A percentile compares a stretch with the other conserved stretches of the same genome.
Conservation (phyloP, 1,284 basidiomycete genomes). For the Trichosporon coremiiforme region DNA sequence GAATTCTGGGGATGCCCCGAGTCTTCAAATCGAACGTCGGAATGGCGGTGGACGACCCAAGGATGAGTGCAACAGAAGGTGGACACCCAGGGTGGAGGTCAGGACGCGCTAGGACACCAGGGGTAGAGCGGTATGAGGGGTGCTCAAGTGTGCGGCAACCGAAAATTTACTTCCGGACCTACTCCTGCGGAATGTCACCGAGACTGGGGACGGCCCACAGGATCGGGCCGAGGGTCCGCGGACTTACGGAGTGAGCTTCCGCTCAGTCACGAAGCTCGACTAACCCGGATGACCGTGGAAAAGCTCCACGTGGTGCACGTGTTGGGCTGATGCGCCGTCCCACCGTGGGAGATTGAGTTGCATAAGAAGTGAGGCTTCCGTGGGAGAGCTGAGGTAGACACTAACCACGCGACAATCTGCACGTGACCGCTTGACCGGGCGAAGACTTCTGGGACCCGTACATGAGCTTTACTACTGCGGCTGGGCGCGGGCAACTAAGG, state of each 20-base stretch:
- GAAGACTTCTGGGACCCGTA: constrained; percentile 11
- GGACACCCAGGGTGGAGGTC: no score
- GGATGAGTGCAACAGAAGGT: no score
- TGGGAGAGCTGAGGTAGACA: background rate
- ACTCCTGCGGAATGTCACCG: background rate
- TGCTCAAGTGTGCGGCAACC: background rate
- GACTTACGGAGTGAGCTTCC: constrained; percentile 1
- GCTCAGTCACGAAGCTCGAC: background rate
- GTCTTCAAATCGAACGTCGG: background rate
- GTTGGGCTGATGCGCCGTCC: no score
- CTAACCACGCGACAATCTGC: background rate
- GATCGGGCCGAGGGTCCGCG: background rate
- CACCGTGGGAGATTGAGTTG: constrained; percentile 1
- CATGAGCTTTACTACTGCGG: constrained; percentile 11
- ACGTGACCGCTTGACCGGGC: background rate
- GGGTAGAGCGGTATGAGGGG: background rate
- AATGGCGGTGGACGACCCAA: background rate
- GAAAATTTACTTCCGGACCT: background rate
- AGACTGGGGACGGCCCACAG: background rate
- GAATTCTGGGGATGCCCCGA: background rate
- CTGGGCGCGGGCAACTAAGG: background rate
- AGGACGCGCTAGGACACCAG: background rate
- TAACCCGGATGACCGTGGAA: background rate
- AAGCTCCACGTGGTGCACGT: background rate
- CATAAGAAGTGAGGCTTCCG: no score